A percentile compares a stretch with the other conserved stretches of the same genome.
Conservation (phyloP, 1,284 basidiomycete species). For the Inonotus obliquus region DNA sequence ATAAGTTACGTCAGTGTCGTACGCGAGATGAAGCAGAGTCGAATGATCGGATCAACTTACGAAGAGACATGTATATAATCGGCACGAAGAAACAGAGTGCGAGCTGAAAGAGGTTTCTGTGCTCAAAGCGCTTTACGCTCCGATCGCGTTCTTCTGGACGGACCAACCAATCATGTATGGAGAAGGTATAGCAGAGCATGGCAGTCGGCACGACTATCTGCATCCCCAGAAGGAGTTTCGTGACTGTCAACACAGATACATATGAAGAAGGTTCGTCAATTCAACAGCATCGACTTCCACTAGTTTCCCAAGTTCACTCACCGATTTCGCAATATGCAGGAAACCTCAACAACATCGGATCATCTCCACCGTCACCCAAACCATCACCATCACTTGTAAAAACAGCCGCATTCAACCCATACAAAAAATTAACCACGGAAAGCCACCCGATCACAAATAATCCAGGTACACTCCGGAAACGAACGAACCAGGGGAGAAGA, state of each 20-base stretch:
- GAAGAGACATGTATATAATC: constrained; percentile 50
- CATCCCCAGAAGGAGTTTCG: constrained; percentile 39
- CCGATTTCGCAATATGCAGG: constrained; percentile 69
- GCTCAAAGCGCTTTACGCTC: constrained; percentile 33
- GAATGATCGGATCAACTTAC: constrained; percentile 36
- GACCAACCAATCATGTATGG: constrained; percentile 15
- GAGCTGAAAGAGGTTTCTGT: constrained; percentile 42
- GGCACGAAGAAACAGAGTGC: constrained; percentile 51
- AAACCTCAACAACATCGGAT: too few relatives aligned
- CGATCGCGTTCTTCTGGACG: constrained; percentile 32
- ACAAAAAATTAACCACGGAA: constrained; percentile 44
- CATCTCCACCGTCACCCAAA: too few relatives aligned
- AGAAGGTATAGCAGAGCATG: constrained; percentile 40
- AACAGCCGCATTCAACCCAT: constrained; percentile 49
- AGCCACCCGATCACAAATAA: constrained; percentile 57
- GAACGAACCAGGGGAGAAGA: constrained; percentile 38
- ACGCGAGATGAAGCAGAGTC: too few relatives aligned
- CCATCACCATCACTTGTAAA: constrained; percentile 38
- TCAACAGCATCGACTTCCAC: background rate
- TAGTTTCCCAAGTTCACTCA: constrained; percentile 27
- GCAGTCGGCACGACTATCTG: constrained; percentile 52
- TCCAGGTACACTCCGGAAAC: constrained; percentile 52
- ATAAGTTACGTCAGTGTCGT: background rate
- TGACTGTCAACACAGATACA: constrained; percentile 27
- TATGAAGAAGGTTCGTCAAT: background rate